A percentile compares a stretch with the other conserved stretches of the same genome.
Evolutionary conservation across 2,329 filamentous ascomycete species (phyloP).

Genomic region (Cercospora brassicicola): DNA sequence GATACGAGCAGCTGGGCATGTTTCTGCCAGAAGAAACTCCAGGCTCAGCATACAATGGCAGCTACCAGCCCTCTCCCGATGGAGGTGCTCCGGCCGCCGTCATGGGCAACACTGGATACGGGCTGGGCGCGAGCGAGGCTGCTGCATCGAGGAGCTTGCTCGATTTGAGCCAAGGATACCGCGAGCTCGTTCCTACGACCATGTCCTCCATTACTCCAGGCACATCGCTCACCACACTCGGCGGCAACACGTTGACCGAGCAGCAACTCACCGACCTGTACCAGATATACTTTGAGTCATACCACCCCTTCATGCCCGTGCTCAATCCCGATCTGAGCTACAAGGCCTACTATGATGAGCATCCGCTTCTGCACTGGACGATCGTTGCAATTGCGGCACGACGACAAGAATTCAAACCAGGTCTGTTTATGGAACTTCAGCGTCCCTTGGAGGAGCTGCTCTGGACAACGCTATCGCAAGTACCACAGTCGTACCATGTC

Average conservation of each 20-base stretch:
- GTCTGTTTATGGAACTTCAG: conserved; percentile 66
- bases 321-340: conserved; percentile 59
- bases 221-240: conserved; percentile 61
- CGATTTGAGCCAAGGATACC: conserved; percentile 41
- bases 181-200: conserved; percentile 44
- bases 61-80: conserved; percentile 29
- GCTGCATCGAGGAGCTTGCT: conserved; percentile 41
- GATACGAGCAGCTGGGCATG: conserved; percentile 37
- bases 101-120: conserved; percentile 33
- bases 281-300: conserved; percentile 71
- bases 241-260: conserved; percentile 45
- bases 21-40: conserved; percentile 29
- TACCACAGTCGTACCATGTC: conserved; percentile 75
- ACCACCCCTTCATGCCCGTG: conserved; percentile 77
- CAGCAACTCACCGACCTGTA: conserved; percentile 59
- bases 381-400: conserved; percentile 74
- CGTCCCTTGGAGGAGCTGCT: conserved; percentile 66
- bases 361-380: conserved; percentile 82
- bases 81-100: conserved; percentile 32
- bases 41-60: conserved; percentile 26
- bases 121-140: conserved; percentile 41
- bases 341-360: conserved; percentile 68
- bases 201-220: conserved; percentile 55
- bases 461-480: conserved; percentile 74
- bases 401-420: conserved; percentile 64